Evolutionary conservation across 2,329 filamentous ascomycete genomes (phyloP).

Genomic region (Colletotrichum simmondsii): DNA sequence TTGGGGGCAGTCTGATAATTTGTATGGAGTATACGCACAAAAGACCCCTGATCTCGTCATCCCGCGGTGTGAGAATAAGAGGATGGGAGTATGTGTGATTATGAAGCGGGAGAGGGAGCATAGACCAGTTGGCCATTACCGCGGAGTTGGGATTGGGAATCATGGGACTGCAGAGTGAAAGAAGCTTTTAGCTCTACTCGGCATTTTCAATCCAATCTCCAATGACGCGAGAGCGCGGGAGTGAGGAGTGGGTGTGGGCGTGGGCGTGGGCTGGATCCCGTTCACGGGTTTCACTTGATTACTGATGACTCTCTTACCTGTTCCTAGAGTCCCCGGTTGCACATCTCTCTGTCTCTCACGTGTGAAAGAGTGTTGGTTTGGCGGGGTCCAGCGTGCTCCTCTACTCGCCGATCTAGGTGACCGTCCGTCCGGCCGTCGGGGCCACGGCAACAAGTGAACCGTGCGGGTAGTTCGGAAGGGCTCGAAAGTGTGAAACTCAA

Average conservation of each 20-base stretch:
- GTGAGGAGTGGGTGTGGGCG: not conserved
- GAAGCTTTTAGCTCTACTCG: constrained; percentile 13
- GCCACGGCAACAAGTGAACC: constrained; percentile 22
- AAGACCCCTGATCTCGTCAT: not conserved
- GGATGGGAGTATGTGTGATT: not conserved
- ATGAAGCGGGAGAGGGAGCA: not conserved
- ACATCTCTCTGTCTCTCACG: not conserved
- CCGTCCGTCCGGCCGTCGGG: constrained; percentile 13
- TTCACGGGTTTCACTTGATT: not conserved
- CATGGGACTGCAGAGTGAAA: not conserved
- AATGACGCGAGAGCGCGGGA: constrained; percentile 13
- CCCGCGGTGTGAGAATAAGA: constrained; percentile 10
- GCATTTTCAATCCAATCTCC: not conserved
- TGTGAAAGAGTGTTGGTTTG: not conserved
- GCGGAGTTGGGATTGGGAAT: constrained; percentile 16
- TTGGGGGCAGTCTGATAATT: not conserved
- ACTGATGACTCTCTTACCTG: not conserved
- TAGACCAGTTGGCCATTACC: constrained; percentile 3
- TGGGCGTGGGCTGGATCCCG: not conserved
- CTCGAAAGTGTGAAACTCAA: not conserved
- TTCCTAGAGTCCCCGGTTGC: too few species aligned
- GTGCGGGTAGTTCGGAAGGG: constrained; percentile 21
- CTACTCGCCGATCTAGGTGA: not conserved
- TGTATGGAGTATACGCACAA: not conserved
- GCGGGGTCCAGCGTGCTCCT: not conserved